These are phyloP conservation scores for Quercus dentata DNA, from an alignment of 306 rosid species.

Conservation along the genomic window DNA sequence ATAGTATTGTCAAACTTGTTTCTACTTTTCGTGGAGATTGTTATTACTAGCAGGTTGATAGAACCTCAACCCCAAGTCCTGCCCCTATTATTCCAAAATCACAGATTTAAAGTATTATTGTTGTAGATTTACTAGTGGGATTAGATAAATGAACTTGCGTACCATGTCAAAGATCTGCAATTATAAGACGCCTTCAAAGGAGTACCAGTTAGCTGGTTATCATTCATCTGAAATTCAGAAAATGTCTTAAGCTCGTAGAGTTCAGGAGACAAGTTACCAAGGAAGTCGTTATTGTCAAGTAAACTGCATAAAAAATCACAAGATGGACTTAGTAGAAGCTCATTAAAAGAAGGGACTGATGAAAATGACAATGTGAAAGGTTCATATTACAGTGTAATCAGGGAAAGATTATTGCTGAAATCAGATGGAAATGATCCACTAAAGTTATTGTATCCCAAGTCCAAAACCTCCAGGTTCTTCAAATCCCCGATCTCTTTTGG, in stretches of 20 bases:
- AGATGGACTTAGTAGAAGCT: neutral
- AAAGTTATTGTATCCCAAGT: conserved; percentile 69
- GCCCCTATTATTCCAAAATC: neutral
- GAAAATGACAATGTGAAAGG: neutral
- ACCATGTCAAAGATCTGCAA: conserved; percentile 32
- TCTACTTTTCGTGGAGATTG: neutral
- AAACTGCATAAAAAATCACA: conserved; percentile 40
- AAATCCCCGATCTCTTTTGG: conserved; percentile 49
- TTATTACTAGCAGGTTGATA: neutral
- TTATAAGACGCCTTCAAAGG: conserved; percentile 8
- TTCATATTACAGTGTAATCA: conserved; percentile 46
- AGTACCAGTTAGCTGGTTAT: conserved; percentile 28
- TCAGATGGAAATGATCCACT: conserved; percentile 54
- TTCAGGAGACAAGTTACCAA: conserved; percentile 36
- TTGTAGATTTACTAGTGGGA: neutral
- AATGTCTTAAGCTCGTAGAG: conserved; percentile 28
- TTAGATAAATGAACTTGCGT: conserved; percentile 12
- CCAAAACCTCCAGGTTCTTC: conserved; percentile 60
- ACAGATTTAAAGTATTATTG: neutral
- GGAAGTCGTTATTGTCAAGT: conserved; percentile 60
- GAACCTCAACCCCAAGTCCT: neutral
- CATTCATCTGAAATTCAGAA: conserved; percentile 43
- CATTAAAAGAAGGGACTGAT: neutral
- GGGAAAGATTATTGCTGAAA: conserved; percentile 41
- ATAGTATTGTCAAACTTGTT: neutral